A percentile compares a stretch with the other conserved stretches of the same genome.
Evolutionary conservation across 2,329 filamentous ascomycete species (phyloP).

Genomic region (Aspergillus sp.): DNA sequence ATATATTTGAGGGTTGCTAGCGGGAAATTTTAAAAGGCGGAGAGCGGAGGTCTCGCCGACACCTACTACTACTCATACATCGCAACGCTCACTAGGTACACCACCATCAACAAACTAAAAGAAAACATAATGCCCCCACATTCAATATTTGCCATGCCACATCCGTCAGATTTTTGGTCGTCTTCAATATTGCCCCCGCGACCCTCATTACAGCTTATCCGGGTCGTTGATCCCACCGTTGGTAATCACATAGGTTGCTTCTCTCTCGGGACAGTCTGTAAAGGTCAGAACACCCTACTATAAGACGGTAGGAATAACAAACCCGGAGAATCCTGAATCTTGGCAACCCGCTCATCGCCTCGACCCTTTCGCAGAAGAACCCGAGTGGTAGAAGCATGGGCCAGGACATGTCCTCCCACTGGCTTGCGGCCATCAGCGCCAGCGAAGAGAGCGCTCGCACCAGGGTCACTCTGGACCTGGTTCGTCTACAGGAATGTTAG

Average conservation of each 20-base stretch:
- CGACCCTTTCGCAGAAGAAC: slow-evolving; percentile 66
- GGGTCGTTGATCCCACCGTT: slow-evolving; percentile 68
- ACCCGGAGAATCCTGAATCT: slow-evolving; percentile 68
- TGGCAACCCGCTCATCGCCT: slow-evolving; percentile 68
- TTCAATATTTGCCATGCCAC: neutral
- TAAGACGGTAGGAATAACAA: slow-evolving; percentile 10
- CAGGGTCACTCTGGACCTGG: slow-evolving; percentile 69
- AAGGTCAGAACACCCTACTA: slow-evolving; percentile 7
- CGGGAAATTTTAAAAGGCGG: slow-evolving; percentile 23
- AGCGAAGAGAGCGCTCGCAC: slow-evolving; percentile 66
- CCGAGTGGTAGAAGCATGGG: slow-evolving; percentile 66
- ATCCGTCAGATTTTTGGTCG: neutral
- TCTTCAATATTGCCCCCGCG: neutral
- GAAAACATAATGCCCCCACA: neutral
- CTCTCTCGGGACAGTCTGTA: slow-evolving; percentile 64
- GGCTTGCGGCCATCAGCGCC: slow-evolving; percentile 68
- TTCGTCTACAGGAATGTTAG: slow-evolving; percentile 53
- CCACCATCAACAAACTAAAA: neutral
- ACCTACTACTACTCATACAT: neutral
- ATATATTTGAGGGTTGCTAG: slow-evolving; percentile 5
- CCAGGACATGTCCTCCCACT: slow-evolving; percentile 66
- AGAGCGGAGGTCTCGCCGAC: slow-evolving; percentile 3
- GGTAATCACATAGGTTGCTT: slow-evolving; percentile 70
- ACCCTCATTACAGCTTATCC: slow-evolving; percentile 53
- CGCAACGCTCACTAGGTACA: neutral